Base-by-base conservation (phyloP, 495 filamentous ascomycete genomes). In the Talaromyces nanjingensis region DNA sequence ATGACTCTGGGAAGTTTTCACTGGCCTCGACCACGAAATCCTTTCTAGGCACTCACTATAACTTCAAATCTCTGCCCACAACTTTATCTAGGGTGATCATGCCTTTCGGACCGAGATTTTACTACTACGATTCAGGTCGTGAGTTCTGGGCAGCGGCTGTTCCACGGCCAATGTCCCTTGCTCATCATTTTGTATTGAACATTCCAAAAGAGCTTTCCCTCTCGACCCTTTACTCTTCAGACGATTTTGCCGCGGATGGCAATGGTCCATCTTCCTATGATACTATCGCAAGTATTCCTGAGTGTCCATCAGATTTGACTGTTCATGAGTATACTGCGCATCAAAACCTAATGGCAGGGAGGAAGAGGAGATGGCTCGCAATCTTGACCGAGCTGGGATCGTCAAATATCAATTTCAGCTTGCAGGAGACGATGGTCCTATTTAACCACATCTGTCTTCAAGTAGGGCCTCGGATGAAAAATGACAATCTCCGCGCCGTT, bases 261-360 rank as follows among this genome's bases (percentile, higher is more conserved):
- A 24, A 29, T 6, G 71, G 71, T 0, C 71, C 71, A 3, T 70
- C 72, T n/a, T 60, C 65, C 0, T 64, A 76, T 74, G 16, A 85
- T 3, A 73, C 78, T 0, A 72, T 85, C 63, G 72, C 83, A 0
- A 71, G 68, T 2, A 78, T 82, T 64, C 66, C 63, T 0, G 34
- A 72, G 0, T 85, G 79, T 60, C 78, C 84, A 1, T 20, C 59
- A 0, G 57, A 69, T 24, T 67, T 85, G 54, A 75, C 76, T 2
- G 63, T 84, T 0, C 81, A 85, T 20, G 83, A 86, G 52, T 85
- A 74, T 65, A 73, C 75, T 16, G 74, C 81, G 0, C 76, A 86
- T 63, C 74, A 77, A 1, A 72, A 68, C 25, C 63, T 86, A 20
- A 69, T 80, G 2, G 63, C 77, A 0, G 83, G 82, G 0, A 72